Conservation (phyloP, 257 asterid genomes). For the Nyctanthes arbortristis region DNA sequence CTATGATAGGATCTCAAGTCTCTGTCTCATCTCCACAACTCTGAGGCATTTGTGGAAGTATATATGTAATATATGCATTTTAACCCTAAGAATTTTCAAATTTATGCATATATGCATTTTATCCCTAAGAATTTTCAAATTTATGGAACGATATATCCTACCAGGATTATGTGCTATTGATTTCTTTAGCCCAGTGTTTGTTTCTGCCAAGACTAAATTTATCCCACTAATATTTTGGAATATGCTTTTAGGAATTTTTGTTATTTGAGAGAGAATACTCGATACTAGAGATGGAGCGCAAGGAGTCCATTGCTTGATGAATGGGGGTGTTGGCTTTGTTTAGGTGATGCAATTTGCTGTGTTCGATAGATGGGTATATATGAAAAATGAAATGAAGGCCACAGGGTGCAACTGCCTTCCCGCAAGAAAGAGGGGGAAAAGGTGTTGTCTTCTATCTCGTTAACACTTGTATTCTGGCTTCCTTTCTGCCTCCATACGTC, state of each 20-base stretch:
- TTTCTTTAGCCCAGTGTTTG: not conserved
- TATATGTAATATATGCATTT: not conserved
- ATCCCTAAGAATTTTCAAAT: not conserved
- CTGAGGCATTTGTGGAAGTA: not conserved
- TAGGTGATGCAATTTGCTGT: not conserved
- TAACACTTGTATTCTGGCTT: not conserved
- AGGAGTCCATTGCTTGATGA: slow-evolving; percentile 24
- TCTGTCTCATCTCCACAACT: not conserved
- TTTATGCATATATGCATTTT: not conserved
- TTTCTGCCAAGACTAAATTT: not conserved
- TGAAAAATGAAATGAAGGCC: not conserved
- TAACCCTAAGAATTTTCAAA: not conserved
- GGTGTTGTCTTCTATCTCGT: not conserved
- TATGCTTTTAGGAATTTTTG: slow-evolving; percentile 68
- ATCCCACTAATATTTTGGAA: slow-evolving; percentile 14
- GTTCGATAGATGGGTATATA: not conserved
- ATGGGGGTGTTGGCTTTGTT: not conserved
- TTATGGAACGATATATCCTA: not conserved
- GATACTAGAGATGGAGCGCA: slow-evolving; percentile 56
- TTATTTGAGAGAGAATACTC: slow-evolving; percentile 80
- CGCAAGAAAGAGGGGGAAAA: not conserved
- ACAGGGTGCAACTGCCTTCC: not conserved
- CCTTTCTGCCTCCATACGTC: not conserved
- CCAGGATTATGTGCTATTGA: not conserved
- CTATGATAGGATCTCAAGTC: not conserved